Evolutionary conservation across 208 protist species (phyloP).

Genomic region (Trypanosoma boissoni): DNA sequence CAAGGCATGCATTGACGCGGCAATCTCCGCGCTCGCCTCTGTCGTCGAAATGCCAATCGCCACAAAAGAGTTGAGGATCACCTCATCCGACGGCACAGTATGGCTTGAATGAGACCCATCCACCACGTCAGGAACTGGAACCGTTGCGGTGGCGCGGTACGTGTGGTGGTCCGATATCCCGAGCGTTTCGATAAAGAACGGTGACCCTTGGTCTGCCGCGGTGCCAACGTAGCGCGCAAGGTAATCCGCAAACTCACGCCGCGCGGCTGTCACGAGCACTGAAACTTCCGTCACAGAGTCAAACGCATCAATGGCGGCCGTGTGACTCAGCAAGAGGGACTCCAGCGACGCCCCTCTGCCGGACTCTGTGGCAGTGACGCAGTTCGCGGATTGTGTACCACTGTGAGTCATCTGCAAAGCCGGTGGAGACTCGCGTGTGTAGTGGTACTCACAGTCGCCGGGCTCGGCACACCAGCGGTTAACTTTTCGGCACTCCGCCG

Average conservation of each 20-base stretch:
- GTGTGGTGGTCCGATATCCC: slow-evolving; percentile 50
- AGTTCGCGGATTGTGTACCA: neutral
- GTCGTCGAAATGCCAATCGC: slow-evolving; percentile 70
- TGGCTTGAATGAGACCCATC: too few relatives aligned
- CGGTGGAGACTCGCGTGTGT: slow-evolving; percentile 41
- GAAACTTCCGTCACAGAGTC: slow-evolving; percentile 30
- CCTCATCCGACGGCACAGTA: neutral
- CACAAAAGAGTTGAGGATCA: slow-evolving; percentile 40
- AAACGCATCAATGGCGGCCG: slow-evolving; percentile 37
- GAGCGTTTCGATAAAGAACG: slow-evolving; percentile 66
- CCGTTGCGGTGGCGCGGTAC: slow-evolving; percentile 72
- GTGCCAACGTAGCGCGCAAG: slow-evolving; percentile 18
- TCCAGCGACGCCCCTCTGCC: slow-evolving; percentile 30
- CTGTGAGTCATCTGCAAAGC: slow-evolving; percentile 37
- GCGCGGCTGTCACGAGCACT: slow-evolving; percentile 33
- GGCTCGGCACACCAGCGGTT: slow-evolving; percentile 68
- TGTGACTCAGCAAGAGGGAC: slow-evolving; percentile 58
- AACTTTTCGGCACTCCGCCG: slow-evolving; percentile 58
- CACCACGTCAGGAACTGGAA: slow-evolving; percentile 36
- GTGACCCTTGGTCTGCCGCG: slow-evolving; percentile 3
- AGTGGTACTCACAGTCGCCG: slow-evolving; percentile 49
- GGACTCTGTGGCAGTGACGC: slow-evolving; percentile 1
- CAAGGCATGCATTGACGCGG: slow-evolving; percentile 77
- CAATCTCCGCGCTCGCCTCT: slow-evolving; percentile 42
- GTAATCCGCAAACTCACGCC: slow-evolving; percentile 47